Conservation (phyloP, 2,329 filamentous ascomycete species). For the Nannizzia gypsea region DNA sequence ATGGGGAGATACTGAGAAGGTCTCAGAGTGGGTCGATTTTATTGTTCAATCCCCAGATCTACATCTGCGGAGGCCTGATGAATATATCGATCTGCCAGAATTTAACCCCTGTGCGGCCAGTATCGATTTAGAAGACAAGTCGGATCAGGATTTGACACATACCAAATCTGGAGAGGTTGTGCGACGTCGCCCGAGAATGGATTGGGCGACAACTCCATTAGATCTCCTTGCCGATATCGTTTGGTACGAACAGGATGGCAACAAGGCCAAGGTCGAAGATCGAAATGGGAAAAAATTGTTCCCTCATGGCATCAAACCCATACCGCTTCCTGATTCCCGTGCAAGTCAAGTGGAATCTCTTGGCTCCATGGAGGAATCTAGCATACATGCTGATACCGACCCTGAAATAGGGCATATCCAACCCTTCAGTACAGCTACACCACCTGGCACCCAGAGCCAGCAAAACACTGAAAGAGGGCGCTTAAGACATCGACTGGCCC, state of each 20-base stretch:
- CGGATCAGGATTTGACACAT: background rate
- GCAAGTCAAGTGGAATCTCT: background rate
- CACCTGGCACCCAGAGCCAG: conserved; percentile 20
- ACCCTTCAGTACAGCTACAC: conserved; percentile 31
- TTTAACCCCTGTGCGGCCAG: conserved; percentile 20
- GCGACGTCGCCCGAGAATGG: conserved; percentile 63
- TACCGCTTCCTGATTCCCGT: background rate
- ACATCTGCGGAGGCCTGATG: conserved; percentile 35
- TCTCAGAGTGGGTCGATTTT: conserved; percentile 65
- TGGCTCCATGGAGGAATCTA: background rate
- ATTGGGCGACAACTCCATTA: conserved; percentile 73
- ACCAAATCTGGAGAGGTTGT: conserved; percentile 32
- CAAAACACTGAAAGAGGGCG: conserved; percentile 39
- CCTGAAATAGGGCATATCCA: background rate
- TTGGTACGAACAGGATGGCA: conserved; percentile 73
- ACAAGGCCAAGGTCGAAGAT: conserved; percentile 73
- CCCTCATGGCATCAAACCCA: conserved; percentile 17
- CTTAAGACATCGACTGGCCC: conserved; percentile 50
- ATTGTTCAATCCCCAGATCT: conserved; percentile 43
- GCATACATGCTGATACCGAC: background rate
- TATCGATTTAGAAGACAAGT: background rate
- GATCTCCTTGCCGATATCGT: conserved; percentile 82
- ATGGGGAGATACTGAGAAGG: conserved; percentile 61
- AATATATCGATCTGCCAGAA: conserved; percentile 36
- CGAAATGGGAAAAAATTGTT: conserved; percentile 62